These are phyloP conservation scores for Clitopilus passeckerianus DNA, from an alignment of 768 basidiomycete species.

Conservation along the genomic window DNA sequence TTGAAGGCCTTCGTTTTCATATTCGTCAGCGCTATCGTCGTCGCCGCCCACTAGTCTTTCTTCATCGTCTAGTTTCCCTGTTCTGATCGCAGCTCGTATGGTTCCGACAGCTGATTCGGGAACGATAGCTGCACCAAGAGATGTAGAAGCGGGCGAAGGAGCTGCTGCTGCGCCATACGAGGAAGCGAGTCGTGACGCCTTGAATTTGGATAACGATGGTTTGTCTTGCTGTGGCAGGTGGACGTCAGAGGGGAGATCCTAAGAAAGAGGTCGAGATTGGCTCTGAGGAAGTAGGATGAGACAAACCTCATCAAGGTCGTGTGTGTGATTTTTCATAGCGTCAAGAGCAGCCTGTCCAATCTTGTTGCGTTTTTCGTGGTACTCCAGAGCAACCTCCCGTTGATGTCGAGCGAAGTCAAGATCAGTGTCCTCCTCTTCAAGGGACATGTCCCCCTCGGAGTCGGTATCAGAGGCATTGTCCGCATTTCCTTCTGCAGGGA, in stretches of 20 bases:
- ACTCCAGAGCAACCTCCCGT: conserved; percentile 70
- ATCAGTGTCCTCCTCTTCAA: conserved; percentile 50
- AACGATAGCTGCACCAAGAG: conserved; percentile 36
- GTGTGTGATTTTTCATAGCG: conserved; percentile 43
- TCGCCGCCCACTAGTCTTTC: conserved; percentile 46
- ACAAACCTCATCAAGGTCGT: conserved; percentile 41
- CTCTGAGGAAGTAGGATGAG: conserved; percentile 2
- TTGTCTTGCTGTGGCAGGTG: conserved; percentile 36
- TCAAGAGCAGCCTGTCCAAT: conserved; percentile 51
- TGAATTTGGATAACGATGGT: conserved; percentile 60
- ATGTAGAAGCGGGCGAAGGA: conserved; percentile 24
- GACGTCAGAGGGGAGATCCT: conserved; percentile 41
- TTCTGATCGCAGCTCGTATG: conserved; percentile 45
- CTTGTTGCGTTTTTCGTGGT: conserved; percentile 54
- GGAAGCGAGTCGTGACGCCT: conserved; percentile 46
- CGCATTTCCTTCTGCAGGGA: background rate
- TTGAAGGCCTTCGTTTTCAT: conserved; percentile 42
- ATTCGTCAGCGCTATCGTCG: conserved; percentile 52
- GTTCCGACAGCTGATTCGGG: conserved; percentile 41
- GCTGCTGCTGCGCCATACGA: conserved; percentile 39
- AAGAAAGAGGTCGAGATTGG: conserved; percentile 4
- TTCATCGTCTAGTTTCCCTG: conserved; percentile 50
- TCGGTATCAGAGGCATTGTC: conserved; percentile 8
- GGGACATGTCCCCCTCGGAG: conserved; percentile 27
- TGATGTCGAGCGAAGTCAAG: conserved; percentile 63